These are phyloP conservation scores for Porogramme epimiltina DNA, from an alignment of 1,284 basidiomycete species.

Conservation along the genomic window DNA sequence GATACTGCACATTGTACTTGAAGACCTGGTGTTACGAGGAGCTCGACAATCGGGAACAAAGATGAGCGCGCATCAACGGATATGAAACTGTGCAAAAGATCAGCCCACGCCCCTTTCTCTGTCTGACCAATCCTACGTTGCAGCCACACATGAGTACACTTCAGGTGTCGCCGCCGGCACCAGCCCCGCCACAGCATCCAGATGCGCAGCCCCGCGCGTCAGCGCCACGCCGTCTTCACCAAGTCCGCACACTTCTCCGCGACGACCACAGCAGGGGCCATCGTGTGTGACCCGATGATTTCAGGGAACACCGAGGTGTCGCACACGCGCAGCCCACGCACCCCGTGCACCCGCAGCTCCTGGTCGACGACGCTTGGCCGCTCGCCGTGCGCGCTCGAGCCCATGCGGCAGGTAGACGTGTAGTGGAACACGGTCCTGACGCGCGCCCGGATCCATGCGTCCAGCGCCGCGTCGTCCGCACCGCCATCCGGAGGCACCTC, in stretches of 20 bases:
- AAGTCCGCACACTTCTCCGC: slow-evolving; percentile 32
- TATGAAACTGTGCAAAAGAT: too few relatives aligned
- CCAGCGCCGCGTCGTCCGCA: slow-evolving; percentile 22
- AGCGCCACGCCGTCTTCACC: slow-evolving; percentile 4
- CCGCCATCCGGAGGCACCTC: slow-evolving; percentile 28
- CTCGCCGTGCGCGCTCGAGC: slow-evolving; percentile 28
- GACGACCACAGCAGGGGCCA: slow-evolving; percentile 37
- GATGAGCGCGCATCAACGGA: too few relatives aligned
- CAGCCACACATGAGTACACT: too few relatives aligned
- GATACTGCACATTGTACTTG: too few relatives aligned
- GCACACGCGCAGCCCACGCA: slow-evolving; percentile 38
- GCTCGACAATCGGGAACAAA: too few relatives aligned
- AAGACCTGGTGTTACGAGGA: too few relatives aligned
- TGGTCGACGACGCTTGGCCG: slow-evolving; percentile 49
- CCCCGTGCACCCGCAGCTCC: slow-evolving; percentile 50
- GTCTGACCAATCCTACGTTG: too few relatives aligned
- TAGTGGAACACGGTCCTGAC: slow-evolving; percentile 38
- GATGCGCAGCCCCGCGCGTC: not conserved
- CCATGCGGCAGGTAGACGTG: slow-evolving; percentile 41
- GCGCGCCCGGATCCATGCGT: slow-evolving; percentile 28
- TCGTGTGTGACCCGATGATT: slow-evolving; percentile 37
- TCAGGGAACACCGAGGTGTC: slow-evolving; percentile 44
- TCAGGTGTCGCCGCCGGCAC: too few relatives aligned
- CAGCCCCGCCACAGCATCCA: too few relatives aligned
- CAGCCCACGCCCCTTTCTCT: too few relatives aligned